Evolutionary conservation across 1,139 yeast genomes (phyloP), one percentile per base, ranked within the genome.

Genomic region (Suhomyces taliae): DNA sequence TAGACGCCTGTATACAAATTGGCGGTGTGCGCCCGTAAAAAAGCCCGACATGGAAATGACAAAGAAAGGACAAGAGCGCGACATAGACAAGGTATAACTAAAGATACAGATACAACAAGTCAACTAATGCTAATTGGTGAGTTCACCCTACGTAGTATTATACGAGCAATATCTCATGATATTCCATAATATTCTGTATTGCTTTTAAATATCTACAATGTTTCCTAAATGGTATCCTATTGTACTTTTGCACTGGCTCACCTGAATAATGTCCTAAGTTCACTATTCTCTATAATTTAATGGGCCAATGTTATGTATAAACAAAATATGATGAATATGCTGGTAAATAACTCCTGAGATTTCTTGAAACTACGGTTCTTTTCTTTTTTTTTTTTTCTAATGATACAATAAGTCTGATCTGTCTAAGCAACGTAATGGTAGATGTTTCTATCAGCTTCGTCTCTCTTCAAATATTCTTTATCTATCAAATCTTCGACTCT

Each of bases 401-500:
- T 19, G 24, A 19, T 19, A 19, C 24, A 19, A 19, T 19, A 19
- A 19, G 2, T 19, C 24, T 19, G 24, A 19, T 19, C 24, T 6
- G 6, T 6, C 24, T 48, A 63, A n/a, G 96, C 95, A 53, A 90
- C 70, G 62, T 91, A 91, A 54, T 84, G 85, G 64, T 89, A 91
- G 10, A 82, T 50, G 41, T 76, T 74, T 47, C 83, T 69, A 53
- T 85, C 83, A 1, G 79, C 78, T 0, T 79, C 79, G 59, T 86
- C 90, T 57, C 97, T 78, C 53, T 82, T 83, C 43, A 93, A 64
- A 60, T 90, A 93, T 60, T 91, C 98, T 54, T 87, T 81, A 49
- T 89, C 96, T 34, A 93, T 74, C 53, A 93, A 70, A 29, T 82
- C 86, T 53, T 88, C 95, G n/a, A 93, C 78, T 44, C 96, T 79